These are phyloP conservation scores for Aspergillus olivimuriae DNA, from an alignment of 495 filamentous ascomycete species.

Conservation along the genomic window DNA sequence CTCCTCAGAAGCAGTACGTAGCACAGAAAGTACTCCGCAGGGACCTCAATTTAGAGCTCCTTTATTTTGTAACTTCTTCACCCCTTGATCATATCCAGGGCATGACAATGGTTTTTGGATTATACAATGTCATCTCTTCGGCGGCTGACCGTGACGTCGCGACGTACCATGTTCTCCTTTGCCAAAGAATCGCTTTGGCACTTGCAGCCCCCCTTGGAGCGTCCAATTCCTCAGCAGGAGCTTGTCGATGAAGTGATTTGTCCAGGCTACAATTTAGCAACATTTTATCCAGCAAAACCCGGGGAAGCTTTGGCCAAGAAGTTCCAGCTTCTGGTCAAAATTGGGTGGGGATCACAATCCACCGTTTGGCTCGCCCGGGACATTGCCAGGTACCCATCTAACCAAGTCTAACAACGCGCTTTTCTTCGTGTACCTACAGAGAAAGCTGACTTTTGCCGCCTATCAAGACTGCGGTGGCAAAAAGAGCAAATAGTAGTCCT, in stretches of 20 bases:
- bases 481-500: slow-evolving; percentile 18
- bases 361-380: slow-evolving; percentile 32
- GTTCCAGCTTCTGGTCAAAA: slow-evolving; percentile 29
- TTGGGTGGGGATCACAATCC: slow-evolving; percentile 29
- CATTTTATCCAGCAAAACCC: slow-evolving; percentile 29
- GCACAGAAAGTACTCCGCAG: no score
- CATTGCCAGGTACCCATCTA: slow-evolving; percentile 11
- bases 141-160: neutral
- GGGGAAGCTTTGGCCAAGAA: slow-evolving; percentile 25
- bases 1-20: no score
- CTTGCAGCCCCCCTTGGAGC: slow-evolving; percentile 21
- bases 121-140: neutral
- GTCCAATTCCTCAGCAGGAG: slow-evolving; percentile 11
- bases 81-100: neutral
- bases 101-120: neutral
- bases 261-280: slow-evolving; percentile 18
- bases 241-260: slow-evolving; percentile 19
- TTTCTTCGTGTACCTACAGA: neutral
- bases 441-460: no score
- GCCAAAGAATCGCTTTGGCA: neutral
- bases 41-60: neutral
- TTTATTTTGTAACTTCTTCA: neutral
- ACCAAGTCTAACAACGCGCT: neutral
- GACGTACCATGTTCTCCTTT: neutral
- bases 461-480: no score